Evolutionary conservation across 305 asterid species (phyloP).

Genomic region (Fraxinus angustifolia): DNA sequence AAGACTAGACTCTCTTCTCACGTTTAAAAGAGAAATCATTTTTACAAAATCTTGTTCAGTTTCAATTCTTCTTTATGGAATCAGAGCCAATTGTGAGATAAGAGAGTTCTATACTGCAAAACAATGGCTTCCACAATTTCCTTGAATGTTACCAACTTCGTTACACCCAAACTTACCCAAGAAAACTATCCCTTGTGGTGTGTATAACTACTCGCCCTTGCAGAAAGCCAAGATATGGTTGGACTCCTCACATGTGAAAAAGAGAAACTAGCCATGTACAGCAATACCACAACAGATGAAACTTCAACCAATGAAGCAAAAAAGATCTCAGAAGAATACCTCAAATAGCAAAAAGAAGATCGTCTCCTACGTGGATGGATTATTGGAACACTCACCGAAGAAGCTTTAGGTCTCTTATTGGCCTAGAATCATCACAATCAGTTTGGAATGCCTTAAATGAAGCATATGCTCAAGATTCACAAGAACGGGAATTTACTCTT

Average conservation of each 20-base stretch:
- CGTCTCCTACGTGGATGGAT: conserved; percentile 8
- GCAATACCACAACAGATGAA: background rate
- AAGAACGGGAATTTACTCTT: conserved; percentile 11
- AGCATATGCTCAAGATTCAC: background rate
- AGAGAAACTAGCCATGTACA: background rate
- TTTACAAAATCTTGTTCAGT: background rate
- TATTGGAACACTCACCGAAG: conserved; percentile 5
- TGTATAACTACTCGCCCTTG: background rate
- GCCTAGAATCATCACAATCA: background rate
- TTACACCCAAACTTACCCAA: background rate
- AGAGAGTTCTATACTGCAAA: background rate
- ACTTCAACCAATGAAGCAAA: background rate
- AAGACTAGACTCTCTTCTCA: background rate
- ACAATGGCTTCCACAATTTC: background rate
- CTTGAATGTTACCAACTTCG: background rate
- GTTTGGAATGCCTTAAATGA: background rate
- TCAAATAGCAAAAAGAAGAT: background rate
- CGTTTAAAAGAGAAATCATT: background rate
- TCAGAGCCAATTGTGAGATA: background rate
- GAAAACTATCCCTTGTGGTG: background rate
- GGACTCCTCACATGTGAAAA: background rate
- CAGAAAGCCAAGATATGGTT: background rate
- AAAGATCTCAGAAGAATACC: background rate
- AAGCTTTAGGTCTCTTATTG: conserved; percentile 5
- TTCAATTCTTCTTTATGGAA: background rate